Base-by-base conservation (phyloP, 163 green algal species). In the Scenedesmus sp. region DNA sequence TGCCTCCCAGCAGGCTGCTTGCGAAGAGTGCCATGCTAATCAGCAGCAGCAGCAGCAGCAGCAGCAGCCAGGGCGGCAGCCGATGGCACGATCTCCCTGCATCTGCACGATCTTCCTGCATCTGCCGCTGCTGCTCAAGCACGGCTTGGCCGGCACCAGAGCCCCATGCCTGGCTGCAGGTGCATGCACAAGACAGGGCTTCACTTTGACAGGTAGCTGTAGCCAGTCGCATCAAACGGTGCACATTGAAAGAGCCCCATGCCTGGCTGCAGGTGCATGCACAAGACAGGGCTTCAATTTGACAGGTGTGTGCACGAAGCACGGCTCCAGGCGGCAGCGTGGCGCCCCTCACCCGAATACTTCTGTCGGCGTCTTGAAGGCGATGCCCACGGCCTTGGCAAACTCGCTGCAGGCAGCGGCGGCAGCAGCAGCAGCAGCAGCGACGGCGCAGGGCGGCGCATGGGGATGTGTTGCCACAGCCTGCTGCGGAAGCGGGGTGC, bases 321-420 rank as follows among this genome's bases (percentile, higher is more conserved):
- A 33, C 68, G 6, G 22, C 26, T 20, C 49, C 13, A 12, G 9
- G 44, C 12, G 24, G 24, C 61, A 33, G 15, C 61, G n/a, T 73
- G 12, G 24, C 22, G 30, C 1, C 15, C n/a, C 92, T 89, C 56
- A 95, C 87, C 96, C 96, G 85, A 98, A 98, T 13, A 95, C 26
- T 0, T 97, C 95, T 59, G 97, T 93, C 26, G 95, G 96, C 6
- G 89, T 72, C 51, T 93, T 94, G 91, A 98, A 98, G 2, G 30
- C 30, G 1, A 98, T 81, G 30, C 96, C 96, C 0, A 96, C 68
- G 0, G 51, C 81, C 16, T 92, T 80, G 22, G 96, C 96, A 96
- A 98, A 98, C 42, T 91, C 65, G 89, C 94, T 95, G 90, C 65
- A 83, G 33, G 42, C 40, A 26, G 56, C 59, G 44, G 30, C 43